A percentile compares a stretch with the other conserved stretches of the same genome.
These are phyloP conservation scores for Fusarium tupiense DNA, from an alignment of 2,329 filamentous ascomycete species.

Conservation along the genomic window DNA sequence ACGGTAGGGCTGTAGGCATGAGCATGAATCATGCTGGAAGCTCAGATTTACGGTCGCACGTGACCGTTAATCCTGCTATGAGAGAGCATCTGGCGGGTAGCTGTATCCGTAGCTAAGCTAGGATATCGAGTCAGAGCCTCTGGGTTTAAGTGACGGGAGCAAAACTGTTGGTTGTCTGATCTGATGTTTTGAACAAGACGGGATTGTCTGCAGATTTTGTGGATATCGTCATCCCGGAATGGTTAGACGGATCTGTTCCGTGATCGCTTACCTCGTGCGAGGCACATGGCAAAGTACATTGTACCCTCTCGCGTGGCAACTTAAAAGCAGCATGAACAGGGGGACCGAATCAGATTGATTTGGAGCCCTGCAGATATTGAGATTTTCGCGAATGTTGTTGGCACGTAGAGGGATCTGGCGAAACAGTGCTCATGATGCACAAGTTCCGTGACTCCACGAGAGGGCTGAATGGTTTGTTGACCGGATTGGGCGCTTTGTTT, in stretches of 20 bases:
- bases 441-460: slow-evolving; percentile 2
- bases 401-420: background rate
- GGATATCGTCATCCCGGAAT: slow-evolving; percentile 33
- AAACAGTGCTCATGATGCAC: slow-evolving; percentile 5
- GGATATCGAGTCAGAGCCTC: background rate
- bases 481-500: background rate
- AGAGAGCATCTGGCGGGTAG: background rate
- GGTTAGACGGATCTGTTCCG: slow-evolving; percentile 37
- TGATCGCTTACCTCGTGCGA: slow-evolving; percentile 35
- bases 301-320: slow-evolving; percentile 32
- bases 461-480: background rate
- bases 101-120: background rate
- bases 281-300: slow-evolving; percentile 44
- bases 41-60: background rate
- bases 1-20: slow-evolving; percentile 25
- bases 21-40: background rate
- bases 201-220: slow-evolving; percentile 25
- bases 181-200: background rate
- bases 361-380: slow-evolving; percentile 22
- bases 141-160: background rate
- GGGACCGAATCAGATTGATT: slow-evolving; percentile 17
- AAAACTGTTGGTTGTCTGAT: slow-evolving; percentile 5
- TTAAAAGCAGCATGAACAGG: slow-evolving; percentile 14
- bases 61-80: slow-evolving; percentile 1
- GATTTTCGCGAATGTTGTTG: background rate